Base-by-base conservation (phyloP, 495 filamentous ascomycete genomes). In the Pyrenopolyporus hunteri region DNA sequence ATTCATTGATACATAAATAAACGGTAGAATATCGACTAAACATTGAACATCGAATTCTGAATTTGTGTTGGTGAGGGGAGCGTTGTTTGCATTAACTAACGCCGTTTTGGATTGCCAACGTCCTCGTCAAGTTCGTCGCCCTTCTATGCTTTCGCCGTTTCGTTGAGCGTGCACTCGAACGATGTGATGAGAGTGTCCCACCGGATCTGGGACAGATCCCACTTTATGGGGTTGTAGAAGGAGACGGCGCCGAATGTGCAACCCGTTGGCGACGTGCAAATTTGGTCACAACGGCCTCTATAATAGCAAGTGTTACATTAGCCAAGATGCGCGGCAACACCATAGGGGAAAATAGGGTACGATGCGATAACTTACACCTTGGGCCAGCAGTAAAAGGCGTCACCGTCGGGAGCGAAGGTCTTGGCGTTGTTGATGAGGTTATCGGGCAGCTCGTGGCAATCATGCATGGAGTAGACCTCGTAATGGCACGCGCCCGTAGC, bases 231-330 rank as follows among this genome's bases (percentile, higher is more conserved):
- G 37, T 70, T 71, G 40, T 63, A 29, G 53, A 70, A 76, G 39
- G 66, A 62, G 28, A 79, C 68, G 7, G 69, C 39, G 26, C 66
- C 68, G 36, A 78, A 70, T 13, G 76, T 77, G 70, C 77, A 80
- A 37, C 77, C 77, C n/a, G 67, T 69, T n/a, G 75, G 74, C 16
- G 74, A 75, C 0, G 46, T 75, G 73, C 77, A 79, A 20, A 76
- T 70, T 2, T 65, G 70, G 16, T 57, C 67, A 62, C 77, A 80
- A 16, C 46, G 50, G 42, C 54, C 57, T 20, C 68, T 71, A 44
- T 44, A 13, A 1, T 42, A 39, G 22, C n/a, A 42, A 42, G 32
- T 10, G 14, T 13, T 2, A 10, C 25, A 44, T 58, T 64, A 58
- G 53, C 39, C 23, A 9, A 9, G 0, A 11, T 48, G 29, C 19